These are phyloP conservation scores for Phytopythium litorale DNA, from an alignment of 352 stramenopile genomes.

Conservation along the genomic window DNA sequence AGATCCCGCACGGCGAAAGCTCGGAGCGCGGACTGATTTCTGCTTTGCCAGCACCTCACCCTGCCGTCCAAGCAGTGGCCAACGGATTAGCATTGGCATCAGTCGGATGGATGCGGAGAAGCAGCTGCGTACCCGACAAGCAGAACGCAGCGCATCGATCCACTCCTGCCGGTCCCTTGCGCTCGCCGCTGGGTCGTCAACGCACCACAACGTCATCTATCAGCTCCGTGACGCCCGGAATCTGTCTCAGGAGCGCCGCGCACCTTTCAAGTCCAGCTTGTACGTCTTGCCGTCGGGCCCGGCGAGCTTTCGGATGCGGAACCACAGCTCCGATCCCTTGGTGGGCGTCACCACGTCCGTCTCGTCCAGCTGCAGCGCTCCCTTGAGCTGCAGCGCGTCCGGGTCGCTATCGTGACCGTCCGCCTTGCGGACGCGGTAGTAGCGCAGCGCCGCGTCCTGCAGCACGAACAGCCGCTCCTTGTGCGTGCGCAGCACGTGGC, in stretches of 20 bases:
- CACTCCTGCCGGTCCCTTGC: constrained; percentile 48
- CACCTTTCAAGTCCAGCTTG: constrained; percentile 68
- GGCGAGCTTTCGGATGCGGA: constrained; percentile 50
- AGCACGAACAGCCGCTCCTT: constrained; percentile 55
- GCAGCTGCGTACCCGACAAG: constrained; percentile 30
- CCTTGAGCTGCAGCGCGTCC: constrained; percentile 30
- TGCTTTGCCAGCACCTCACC: constrained; percentile 24
- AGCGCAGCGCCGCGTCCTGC: constrained; percentile 34
- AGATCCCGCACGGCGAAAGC: background rate
- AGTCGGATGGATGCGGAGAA: background rate
- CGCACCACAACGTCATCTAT: background rate
- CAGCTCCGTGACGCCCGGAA: background rate
- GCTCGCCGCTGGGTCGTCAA: constrained; percentile 24
- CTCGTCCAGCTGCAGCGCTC: constrained; percentile 35
- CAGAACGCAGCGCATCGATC: constrained; percentile 53
- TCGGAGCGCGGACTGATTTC: constrained; percentile 12
- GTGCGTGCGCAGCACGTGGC: constrained; percentile 48
- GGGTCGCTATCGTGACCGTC: background rate
- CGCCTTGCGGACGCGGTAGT: constrained; percentile 25
- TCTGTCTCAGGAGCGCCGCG: background rate
- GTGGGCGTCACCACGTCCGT: constrained; percentile 45
- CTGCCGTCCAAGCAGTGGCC: constrained; percentile 4
- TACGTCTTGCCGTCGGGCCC: constrained; percentile 51
- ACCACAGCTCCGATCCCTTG: constrained; percentile 53
- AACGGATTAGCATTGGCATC: background rate